Evolutionary conservation across 352 stramenopile species (phyloP), one percentile per base, ranked within the genome.

Genomic region (Pythium sp.): DNA sequence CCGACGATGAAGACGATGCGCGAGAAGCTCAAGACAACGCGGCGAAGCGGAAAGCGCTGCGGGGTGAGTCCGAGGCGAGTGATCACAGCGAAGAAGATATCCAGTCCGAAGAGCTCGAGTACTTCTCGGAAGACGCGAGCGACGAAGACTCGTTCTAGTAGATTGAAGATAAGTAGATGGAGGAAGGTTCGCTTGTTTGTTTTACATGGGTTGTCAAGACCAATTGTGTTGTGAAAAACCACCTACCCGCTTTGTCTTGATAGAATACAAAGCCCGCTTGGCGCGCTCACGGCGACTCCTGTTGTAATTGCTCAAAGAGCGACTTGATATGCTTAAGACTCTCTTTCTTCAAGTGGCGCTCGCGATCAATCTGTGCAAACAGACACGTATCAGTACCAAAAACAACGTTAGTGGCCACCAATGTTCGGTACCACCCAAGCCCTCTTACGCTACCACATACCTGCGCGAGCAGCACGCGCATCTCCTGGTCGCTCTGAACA

Each of bases 141-240:
- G 84, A 93, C 28, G 86, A 94, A 56, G 87, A 94, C 63, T 93
- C 84, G 5, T 95, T 95, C 67, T 95, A 85, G 76, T 38, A 22
- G 36, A 43, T 5, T 7, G 38, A 46, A 46, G 14, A 46, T 47
- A n/a, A 18, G 5, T 20, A 15, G 41, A 49, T 15, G 36, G 36
- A 43, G 9, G 36, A 11, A 43, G 36, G 18, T 43, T 43, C 36
- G 11, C 36, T 43, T 43, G 15, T 49, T 49, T 49, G 41, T 49
- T 32, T 49, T 22, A 49, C 41, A 49, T 49, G 41, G 41, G 18
- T 9, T 18, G 15, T 2, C 15, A 7, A 49, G 18, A 36, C 9
- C 5, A 9, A 36, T 6, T 26, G 32, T 3, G 4, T 36, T 36
- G 32, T 36, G 32, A 36, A 9, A 9, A 36, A 36, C 5, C 5